Conservation (phyloP, 306 rosid genomes). For the Corylus americana region DNA sequence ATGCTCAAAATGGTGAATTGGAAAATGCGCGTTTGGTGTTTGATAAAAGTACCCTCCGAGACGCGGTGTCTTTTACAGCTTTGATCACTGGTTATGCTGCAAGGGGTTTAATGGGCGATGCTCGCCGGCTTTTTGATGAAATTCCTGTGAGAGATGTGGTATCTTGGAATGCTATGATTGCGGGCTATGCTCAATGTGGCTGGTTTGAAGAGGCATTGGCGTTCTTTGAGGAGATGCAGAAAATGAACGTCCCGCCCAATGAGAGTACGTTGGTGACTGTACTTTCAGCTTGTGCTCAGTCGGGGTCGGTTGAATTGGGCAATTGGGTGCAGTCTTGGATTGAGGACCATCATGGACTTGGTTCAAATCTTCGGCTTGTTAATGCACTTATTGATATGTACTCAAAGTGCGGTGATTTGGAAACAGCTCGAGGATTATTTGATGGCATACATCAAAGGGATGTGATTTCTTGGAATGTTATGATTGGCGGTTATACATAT, state of each 20-base stretch:
- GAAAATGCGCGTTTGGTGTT: constrained; percentile 56
- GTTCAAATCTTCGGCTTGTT: constrained; percentile 51
- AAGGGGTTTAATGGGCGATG: constrained; percentile 57
- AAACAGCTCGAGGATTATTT: constrained; percentile 59
- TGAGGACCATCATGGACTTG: constrained; percentile 40
- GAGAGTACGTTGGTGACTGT: constrained; percentile 59
- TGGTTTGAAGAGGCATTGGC: constrained; percentile 57
- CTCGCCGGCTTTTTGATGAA: constrained; percentile 57
- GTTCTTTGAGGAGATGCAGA: constrained; percentile 58
- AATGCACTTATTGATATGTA: constrained; percentile 80
- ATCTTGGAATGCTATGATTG: constrained; percentile 88
- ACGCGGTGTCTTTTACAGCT: constrained; percentile 76
- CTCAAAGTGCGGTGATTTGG: constrained; percentile 67
- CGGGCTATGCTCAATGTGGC: constrained; percentile 62
- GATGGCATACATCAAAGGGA: constrained; percentile 59
- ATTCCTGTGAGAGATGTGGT: constrained; percentile 65
- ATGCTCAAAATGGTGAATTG: constrained; percentile 53
- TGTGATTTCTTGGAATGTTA: constrained; percentile 83
- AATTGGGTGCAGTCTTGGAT: constrained; percentile 63
- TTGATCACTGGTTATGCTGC: constrained; percentile 60
- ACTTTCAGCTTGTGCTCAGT: constrained; percentile 76
- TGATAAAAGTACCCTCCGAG: constrained; percentile 55
- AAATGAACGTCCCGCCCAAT: constrained; percentile 42
- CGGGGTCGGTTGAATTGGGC: constrained; percentile 53
- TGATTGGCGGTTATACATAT: constrained; percentile 72